Evolutionary conservation across 2,329 filamentous ascomycete genomes (phyloP).

Genomic region (Leptodontidium sp.): DNA sequence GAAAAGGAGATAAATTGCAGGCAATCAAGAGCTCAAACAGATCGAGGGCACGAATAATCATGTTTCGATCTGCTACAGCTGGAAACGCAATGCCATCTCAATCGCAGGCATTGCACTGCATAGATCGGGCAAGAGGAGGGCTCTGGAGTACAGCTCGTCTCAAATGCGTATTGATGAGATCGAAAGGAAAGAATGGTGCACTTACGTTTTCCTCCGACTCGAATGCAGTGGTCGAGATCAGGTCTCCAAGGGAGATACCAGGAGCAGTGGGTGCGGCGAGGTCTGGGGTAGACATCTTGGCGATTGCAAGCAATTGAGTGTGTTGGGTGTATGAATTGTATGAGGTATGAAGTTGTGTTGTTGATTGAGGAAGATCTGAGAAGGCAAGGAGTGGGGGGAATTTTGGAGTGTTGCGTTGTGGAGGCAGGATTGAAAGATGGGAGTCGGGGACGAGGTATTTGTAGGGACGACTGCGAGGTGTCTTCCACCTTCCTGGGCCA

Average conservation of each 20-base stretch:
- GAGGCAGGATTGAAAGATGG: too few species aligned
- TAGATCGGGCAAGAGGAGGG: not conserved
- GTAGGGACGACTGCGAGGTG: not conserved
- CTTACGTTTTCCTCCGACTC: constrained; percentile 6
- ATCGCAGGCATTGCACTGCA: not conserved
- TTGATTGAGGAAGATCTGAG: not conserved
- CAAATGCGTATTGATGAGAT: not conserved
- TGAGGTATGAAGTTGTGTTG: not conserved
- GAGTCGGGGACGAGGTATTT: not conserved
- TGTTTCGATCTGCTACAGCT: not conserved
- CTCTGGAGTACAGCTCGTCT: not conserved
- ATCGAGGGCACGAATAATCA: not conserved
- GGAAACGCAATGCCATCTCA: not conserved
- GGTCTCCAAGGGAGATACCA: constrained; percentile 14
- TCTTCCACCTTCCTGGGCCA: not conserved
- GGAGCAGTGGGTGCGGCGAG: not conserved
- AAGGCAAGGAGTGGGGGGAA: not conserved
- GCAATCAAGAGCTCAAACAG: not conserved
- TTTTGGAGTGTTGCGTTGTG: constrained; percentile 4
- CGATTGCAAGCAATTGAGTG: not conserved
- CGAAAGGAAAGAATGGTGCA: not conserved
- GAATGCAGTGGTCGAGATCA: not conserved
- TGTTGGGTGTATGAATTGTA: not conserved
- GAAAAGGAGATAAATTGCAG: not conserved
- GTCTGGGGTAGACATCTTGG: constrained; percentile 10